phyloP scores from a whole-genome alignment of 2,329 filamentous ascomycete genomes.

The Coniella lustricola region DNA sequence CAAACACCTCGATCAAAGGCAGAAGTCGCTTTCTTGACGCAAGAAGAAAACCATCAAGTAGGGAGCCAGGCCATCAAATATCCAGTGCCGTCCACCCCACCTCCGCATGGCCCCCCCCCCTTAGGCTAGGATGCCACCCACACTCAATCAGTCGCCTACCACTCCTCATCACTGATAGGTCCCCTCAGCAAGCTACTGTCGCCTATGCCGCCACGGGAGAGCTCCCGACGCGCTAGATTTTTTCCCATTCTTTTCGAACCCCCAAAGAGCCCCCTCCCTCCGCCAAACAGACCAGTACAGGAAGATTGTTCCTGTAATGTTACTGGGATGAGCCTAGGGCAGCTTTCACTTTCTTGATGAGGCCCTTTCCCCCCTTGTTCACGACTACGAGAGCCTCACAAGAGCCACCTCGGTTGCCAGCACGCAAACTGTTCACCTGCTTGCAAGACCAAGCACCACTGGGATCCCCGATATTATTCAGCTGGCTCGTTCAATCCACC shows the following conservation, averaged over 20 bases:
- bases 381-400: conserved; percentile 2
- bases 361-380: neutral
- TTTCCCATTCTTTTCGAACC: conserved; percentile 2
- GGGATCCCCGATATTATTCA: neutral
- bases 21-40: neutral
- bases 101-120: no score
- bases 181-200: conserved; percentile 13
- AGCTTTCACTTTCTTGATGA: neutral
- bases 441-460: no score
- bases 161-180: conserved; percentile 1
- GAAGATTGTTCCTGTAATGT: neutral
- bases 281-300: neutral
- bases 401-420: conserved; percentile 10
- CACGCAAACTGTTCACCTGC: conserved; percentile 3
- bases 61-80: no score
- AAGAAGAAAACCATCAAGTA: no score
- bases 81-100: no score
- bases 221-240: conserved; percentile 13
- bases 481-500: conserved; percentile 1
- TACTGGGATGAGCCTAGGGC: neutral
- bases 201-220: conserved; percentile 12
- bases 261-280: neutral
- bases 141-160: neutral
- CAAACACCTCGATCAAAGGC: no score
- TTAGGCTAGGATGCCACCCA: neutral